Evolutionary conservation across 176 grass and related monocot species (phyloP).

Genomic region (Bonia amplexicaulis): DNA sequence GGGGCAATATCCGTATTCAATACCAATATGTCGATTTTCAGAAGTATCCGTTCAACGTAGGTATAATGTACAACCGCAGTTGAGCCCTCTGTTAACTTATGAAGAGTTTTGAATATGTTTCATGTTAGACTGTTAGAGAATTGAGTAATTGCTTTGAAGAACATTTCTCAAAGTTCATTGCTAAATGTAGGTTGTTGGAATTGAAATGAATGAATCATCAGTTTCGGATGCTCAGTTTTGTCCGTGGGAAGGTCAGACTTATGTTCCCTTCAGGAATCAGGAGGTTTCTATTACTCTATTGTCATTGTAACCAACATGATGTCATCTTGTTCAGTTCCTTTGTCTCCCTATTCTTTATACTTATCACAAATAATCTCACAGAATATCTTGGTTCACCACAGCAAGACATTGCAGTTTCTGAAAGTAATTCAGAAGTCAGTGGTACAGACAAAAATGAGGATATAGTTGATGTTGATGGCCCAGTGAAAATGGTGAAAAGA

Average conservation of each 20-base stretch:
- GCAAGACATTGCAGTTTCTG: conserved; percentile 29
- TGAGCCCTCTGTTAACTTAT: not conserved
- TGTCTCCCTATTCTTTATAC: not conserved
- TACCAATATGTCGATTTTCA: too few relatives aligned
- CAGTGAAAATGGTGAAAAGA: conserved; percentile 21
- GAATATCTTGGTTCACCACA: conserved; percentile 80
- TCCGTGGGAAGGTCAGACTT: conserved; percentile 71
- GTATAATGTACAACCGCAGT: not conserved
- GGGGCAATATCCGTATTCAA: too few relatives aligned
- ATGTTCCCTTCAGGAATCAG: not conserved
- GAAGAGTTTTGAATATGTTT: not conserved
- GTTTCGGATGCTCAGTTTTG: conserved; percentile 84
- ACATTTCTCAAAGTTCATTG: conserved; percentile 18
- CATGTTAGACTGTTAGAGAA: conserved; percentile 2
- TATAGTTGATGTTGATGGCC: conserved; percentile 3
- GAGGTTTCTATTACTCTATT: not conserved
- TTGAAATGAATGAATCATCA: conserved; percentile 97
- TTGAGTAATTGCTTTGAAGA: conserved; percentile 1
- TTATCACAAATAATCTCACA: conserved; percentile 23
- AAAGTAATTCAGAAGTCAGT: conserved; percentile 23
- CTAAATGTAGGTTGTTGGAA: conserved; percentile 80
- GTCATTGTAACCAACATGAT: not conserved
- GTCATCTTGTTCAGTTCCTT: not conserved
- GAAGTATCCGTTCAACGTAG: too few relatives aligned
- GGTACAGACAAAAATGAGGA: conserved; percentile 14